These are phyloP conservation scores for Plasmodium vivax DNA, from an alignment of 169 alveolate genomes.

Conservation along the genomic window DNA sequence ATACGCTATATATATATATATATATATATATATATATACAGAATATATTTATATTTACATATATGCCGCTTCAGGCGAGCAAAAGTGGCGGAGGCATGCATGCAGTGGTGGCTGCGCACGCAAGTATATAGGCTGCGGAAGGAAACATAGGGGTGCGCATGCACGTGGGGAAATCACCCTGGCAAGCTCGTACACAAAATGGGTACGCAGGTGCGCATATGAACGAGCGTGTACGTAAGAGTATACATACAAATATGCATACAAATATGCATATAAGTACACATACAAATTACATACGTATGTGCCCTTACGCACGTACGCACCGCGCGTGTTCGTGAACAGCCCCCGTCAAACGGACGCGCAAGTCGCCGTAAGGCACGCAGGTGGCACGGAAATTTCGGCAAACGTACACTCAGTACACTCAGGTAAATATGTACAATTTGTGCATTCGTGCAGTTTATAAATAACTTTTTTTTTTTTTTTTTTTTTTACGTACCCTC, in stretches of 20 bases:
- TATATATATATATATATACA: no score
- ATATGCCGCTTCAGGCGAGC: not conserved
- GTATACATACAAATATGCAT: not conserved
- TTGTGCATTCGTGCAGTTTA: not conserved
- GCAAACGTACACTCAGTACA: not conserved
- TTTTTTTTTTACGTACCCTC: not conserved
- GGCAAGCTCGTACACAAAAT: not conserved
- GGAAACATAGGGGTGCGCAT: not conserved
- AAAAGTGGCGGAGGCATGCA: not conserved
- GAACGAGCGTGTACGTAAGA: no score
- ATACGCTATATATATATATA: not conserved
- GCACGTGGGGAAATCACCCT: not conserved
- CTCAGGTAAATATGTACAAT: not conserved
- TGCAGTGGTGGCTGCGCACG: constrained; percentile 1
- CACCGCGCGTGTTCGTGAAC: not conserved
- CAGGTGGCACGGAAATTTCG: not conserved
- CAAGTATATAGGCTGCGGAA: not conserved
- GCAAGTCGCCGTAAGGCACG: not conserved
- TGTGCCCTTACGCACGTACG: not conserved
- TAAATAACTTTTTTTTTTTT: not conserved
- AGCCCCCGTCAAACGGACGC: not conserved
- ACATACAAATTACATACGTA: not conserved
- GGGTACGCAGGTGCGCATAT: not conserved
- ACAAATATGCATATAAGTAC: not conserved
- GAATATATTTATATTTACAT: no score